These are phyloP conservation scores for Henckelia pumila DNA, from an alignment of 257 asterid species.

Conservation along the genomic window DNA sequence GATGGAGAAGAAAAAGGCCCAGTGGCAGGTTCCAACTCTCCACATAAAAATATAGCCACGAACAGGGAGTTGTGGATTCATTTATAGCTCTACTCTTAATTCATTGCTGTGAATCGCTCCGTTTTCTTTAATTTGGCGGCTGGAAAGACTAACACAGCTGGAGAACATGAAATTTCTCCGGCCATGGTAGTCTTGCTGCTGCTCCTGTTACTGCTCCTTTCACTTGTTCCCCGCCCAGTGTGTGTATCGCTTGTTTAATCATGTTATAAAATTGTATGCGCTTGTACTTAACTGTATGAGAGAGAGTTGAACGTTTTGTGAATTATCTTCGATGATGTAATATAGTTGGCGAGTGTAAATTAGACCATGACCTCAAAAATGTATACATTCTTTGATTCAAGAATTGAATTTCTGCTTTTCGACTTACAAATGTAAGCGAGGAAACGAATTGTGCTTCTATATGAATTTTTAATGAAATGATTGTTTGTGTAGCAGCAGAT, in stretches of 20 bases:
- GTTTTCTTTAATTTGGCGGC: constrained; percentile 31
- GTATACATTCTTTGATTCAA: constrained; percentile 2
- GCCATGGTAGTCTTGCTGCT: constrained; percentile 32
- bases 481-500: too few relatives aligned
- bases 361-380: constrained; percentile 11
- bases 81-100: too few relatives aligned
- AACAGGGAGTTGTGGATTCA: constrained; percentile 21
- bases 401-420: background rate
- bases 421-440: background rate
- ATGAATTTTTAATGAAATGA: too few relatives aligned
- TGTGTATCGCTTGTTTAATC: constrained; percentile 50
- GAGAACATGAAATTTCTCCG: constrained; percentile 22
- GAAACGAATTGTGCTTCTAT: background rate
- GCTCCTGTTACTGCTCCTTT: constrained; percentile 29
- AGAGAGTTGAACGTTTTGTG: constrained; percentile 22
- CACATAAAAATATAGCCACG: constrained; percentile 38
- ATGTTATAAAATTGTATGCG: too few relatives aligned
- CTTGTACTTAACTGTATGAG: constrained; percentile 33
- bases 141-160: constrained; percentile 32
- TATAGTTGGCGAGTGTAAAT: constrained; percentile 20
- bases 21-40: constrained; percentile 88
- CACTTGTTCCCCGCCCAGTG: constrained; percentile 35
- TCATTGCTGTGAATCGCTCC: too few relatives aligned
- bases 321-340: constrained; percentile 33
- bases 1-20: constrained; percentile 79